phyloP scores from a whole-genome alignment of 1,284 basidiomycete genomes.

The Ganoderma boninense region DNA sequence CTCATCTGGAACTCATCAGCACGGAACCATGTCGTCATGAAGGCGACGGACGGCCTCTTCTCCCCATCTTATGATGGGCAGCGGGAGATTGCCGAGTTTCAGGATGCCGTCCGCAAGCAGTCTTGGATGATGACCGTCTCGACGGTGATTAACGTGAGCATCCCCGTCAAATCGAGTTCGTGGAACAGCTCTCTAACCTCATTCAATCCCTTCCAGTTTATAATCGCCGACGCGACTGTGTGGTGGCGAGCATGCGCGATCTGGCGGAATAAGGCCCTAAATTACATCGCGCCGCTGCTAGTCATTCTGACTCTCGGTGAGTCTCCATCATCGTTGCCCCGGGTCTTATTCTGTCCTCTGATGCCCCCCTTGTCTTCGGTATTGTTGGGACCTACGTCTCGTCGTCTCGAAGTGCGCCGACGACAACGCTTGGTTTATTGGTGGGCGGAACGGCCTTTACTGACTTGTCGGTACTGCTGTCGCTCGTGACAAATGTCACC shows the following conservation, averaged over 20 bases:
- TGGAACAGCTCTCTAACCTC: not conserved
- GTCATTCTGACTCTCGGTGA: not conserved
- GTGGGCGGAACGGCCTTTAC: not conserved
- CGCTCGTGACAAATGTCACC: constrained; percentile 4
- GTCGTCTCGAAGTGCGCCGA: not conserved
- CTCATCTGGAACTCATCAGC: not conserved
- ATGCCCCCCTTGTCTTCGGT: not conserved
- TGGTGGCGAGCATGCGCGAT: not conserved
- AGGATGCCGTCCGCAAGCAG: not conserved
- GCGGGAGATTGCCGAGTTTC: not conserved
- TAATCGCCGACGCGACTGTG: constrained; percentile 1
- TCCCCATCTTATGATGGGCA: not conserved
- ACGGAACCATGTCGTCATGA: not conserved
- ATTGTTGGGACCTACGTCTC: not conserved
- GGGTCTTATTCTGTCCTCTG: not conserved
- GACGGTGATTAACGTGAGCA: not conserved
- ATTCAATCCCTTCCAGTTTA: not conserved
- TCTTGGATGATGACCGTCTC: not conserved
- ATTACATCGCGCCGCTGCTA: not conserved
- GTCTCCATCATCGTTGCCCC: not conserved
- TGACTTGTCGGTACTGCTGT: not conserved
- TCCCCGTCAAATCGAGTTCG: no score
- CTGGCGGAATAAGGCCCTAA: not conserved
- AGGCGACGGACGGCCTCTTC: not conserved
- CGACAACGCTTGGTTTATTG: not conserved